A percentile compares a stretch with the other conserved stretches of the same genome.
phyloP scores from a whole-genome alignment of 371 early-diverging fungal genomes.

The Lichtheimia corymbifera region DNA sequence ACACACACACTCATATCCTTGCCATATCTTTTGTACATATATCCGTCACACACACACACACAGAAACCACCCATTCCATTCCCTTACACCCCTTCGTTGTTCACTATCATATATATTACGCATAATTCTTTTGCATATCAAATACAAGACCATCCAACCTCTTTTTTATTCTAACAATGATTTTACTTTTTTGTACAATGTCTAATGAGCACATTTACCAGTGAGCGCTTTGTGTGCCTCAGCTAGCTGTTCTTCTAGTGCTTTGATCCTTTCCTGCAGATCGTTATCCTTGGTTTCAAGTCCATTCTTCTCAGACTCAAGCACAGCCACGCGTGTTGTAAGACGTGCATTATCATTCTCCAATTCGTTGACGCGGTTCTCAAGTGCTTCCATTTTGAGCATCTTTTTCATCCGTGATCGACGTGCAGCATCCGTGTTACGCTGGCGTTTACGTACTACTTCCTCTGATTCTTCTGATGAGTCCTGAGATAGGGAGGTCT shows the following conservation, averaged over 20 bases:
- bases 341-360: conserved; percentile 76
- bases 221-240: conserved; percentile 65
- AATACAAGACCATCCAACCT: no score
- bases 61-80: no score
- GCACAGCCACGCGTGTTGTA: conserved; percentile 66
- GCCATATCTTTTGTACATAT: no score
- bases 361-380: conserved; percentile 75
- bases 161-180: no score
- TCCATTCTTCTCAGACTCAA: conserved; percentile 70
- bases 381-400: conserved; percentile 80
- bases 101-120: no score
- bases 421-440: conserved; percentile 96
- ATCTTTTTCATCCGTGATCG: conserved; percentile 90
- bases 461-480: conserved; percentile 48
- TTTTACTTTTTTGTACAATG: background rate
- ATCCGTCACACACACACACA: no score
- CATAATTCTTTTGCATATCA: no score
- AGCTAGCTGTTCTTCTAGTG: conserved; percentile 70
- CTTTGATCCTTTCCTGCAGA: conserved; percentile 64
- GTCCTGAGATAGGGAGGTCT: background rate
- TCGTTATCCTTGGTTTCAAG: conserved; percentile 67
- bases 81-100: no score
- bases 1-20: no score
- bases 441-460: conserved; percentile 78
- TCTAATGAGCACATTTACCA: conserved; percentile 19